Conservation (phyloP, 805 yeast genomes). For the Saccharomycopsis schoenii region DNA sequence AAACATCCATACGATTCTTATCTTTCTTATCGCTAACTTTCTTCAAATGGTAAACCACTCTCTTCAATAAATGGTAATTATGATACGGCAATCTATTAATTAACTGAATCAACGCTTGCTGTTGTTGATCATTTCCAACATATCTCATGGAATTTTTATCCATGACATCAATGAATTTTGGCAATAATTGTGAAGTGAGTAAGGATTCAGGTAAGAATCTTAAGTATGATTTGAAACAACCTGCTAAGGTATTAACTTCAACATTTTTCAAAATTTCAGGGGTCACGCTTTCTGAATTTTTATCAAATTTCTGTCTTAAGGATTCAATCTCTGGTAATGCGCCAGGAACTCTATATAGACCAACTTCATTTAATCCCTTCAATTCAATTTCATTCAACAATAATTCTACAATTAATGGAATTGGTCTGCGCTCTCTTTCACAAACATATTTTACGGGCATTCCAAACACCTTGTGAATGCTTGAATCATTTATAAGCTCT, state of each 20-base stretch:
- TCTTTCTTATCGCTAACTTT: conserved; percentile 58
- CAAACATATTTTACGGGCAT: conserved; percentile 74
- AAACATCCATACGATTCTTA: conserved; percentile 76
- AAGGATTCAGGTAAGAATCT: conserved; percentile 84
- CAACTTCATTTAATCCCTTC: conserved; percentile 86
- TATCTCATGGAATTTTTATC: background rate
- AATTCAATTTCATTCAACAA: conserved; percentile 68
- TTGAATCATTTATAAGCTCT: conserved; percentile 28
- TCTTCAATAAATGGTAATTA: conserved; percentile 59
- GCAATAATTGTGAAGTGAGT: conserved; percentile 57
- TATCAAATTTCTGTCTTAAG: conserved; percentile 44
- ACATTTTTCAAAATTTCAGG: conserved; percentile 51
- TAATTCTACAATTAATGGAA: conserved; percentile 59
- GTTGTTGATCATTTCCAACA: conserved; percentile 27
- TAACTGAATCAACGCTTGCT: conserved; percentile 22
- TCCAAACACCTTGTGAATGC: conserved; percentile 61
- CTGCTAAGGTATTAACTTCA: conserved; percentile 80
- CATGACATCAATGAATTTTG: conserved; percentile 37
- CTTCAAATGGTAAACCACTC: conserved; percentile 60
- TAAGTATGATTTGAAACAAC: conserved; percentile 73
- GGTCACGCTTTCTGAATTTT: conserved; percentile 33
- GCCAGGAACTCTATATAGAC: conserved; percentile 71
- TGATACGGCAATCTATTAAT: conserved; percentile 45
- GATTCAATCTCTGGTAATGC: conserved; percentile 48
- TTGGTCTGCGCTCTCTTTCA: conserved; percentile 48